Evolutionary conservation across 2,329 filamentous ascomycete species (phyloP).

Genomic region (Penicillium olsonii): DNA sequence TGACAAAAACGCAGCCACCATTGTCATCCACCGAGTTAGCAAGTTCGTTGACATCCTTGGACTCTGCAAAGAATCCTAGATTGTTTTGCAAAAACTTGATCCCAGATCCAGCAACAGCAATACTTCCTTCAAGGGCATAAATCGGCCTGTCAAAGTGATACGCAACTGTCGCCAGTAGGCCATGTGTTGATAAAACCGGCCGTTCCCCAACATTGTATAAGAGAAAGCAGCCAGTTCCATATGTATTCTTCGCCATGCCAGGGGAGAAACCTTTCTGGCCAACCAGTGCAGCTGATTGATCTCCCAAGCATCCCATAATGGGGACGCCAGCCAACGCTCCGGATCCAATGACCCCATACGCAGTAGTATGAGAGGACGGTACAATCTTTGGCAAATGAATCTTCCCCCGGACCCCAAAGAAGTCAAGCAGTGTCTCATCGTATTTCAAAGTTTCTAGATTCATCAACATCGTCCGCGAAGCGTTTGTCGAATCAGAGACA

Average conservation of each 20-base stretch:
- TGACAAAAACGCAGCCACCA: slow-evolving; percentile 83
- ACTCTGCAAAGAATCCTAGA: slow-evolving; percentile 61
- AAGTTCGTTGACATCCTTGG: slow-evolving; percentile 64
- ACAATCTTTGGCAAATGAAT: slow-evolving; percentile 77
- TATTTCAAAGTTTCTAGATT: slow-evolving; percentile 78
- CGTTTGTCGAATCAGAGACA: slow-evolving; percentile 85
- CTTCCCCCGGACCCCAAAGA: slow-evolving; percentile 76
- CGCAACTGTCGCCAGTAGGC: slow-evolving; percentile 79
- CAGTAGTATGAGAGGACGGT: slow-evolving; percentile 70
- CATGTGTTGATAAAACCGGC: slow-evolving; percentile 80
- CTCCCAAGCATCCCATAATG: slow-evolving; percentile 80
- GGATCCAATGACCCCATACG: slow-evolving; percentile 66
- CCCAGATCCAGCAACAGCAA: slow-evolving; percentile 78
- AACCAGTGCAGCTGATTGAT: slow-evolving; percentile 82
- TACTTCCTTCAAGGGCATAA: slow-evolving; percentile 81
- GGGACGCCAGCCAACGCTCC: slow-evolving; percentile 67
- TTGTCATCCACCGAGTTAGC: slow-evolving; percentile 70
- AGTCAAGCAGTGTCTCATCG: slow-evolving; percentile 72
- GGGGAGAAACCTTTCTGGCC: slow-evolving; percentile 81
- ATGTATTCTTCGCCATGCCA: slow-evolving; percentile 86
- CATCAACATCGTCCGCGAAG: slow-evolving; percentile 91
- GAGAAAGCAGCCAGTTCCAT: slow-evolving; percentile 86
- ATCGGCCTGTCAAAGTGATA: slow-evolving; percentile 76
- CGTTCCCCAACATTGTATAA: slow-evolving; percentile 84
- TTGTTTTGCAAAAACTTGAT: slow-evolving; percentile 74